A percentile compares a stretch with the other conserved stretches of the same genome.
phyloP scores from a whole-genome alignment of 768 basidiomycete species.

The Xanthoconium stramineum region DNA sequence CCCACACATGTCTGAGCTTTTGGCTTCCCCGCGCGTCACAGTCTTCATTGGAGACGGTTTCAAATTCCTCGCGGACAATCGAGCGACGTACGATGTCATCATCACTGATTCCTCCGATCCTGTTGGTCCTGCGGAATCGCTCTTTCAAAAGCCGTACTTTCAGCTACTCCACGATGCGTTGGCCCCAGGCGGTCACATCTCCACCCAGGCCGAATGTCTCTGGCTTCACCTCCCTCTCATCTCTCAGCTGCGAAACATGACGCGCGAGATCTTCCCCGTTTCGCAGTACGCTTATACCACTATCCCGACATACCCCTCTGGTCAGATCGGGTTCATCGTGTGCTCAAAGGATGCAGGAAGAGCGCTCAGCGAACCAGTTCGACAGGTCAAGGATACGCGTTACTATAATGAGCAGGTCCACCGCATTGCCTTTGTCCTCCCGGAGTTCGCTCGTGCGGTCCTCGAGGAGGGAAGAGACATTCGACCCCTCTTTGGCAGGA shows the following conservation, averaged over 20 bases:
- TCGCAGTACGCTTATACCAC: constrained; percentile 93
- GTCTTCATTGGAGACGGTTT: constrained; percentile 94
- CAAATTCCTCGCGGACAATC: constrained; percentile 90
- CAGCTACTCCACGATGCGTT: constrained; percentile 89
- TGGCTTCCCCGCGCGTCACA: constrained; percentile 74
- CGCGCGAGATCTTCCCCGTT: constrained; percentile 70
- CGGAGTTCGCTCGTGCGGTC: constrained; percentile 81
- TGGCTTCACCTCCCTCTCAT: constrained; percentile 95
- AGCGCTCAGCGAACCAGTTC: constrained; percentile 69
- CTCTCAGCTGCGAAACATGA: constrained; percentile 64
- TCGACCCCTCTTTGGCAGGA: constrained; percentile 72
- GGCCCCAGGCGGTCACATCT: constrained; percentile 85
- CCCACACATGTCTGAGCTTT: constrained; percentile 88
- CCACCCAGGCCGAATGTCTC: constrained; percentile 92
- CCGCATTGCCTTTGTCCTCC: constrained; percentile 79
- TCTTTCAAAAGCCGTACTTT: constrained; percentile 98
- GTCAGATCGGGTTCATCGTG: constrained; percentile 93
- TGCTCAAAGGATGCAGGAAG: constrained; percentile 74
- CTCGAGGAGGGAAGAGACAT: constrained; percentile 73
- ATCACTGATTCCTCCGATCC: constrained; percentile 99
- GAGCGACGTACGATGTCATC: constrained; percentile 90
- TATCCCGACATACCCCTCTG: constrained; percentile 97
- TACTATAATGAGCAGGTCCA: constrained; percentile 90
- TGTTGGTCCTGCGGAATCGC: constrained; percentile 88
- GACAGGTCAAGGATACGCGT: constrained; percentile 63